phyloP scores from a whole-genome alignment of 2,329 filamentous ascomycete species.

The Rhynchosporium graminicola region DNA sequence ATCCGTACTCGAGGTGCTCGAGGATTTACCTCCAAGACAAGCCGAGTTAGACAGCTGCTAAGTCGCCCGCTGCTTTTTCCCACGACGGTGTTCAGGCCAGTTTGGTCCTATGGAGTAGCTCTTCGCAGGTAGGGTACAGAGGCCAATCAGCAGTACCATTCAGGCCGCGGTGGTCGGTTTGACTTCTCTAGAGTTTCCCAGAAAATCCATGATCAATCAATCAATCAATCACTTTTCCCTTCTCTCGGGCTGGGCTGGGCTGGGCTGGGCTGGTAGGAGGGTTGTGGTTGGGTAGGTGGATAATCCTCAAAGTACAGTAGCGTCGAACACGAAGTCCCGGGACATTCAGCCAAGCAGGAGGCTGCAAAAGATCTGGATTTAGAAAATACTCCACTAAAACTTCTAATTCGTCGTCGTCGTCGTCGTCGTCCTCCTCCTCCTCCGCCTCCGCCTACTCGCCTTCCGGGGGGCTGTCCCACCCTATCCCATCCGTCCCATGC shows the following conservation, averaged over 20 bases:
- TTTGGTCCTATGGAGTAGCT: background rate
- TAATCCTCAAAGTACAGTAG: slow-evolving; percentile 15
- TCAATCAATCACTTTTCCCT: background rate
- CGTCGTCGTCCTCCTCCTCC: background rate
- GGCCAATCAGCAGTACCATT: slow-evolving; percentile 13
- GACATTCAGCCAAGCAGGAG: slow-evolving; percentile 13
- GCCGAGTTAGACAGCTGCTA: too few relatives aligned
- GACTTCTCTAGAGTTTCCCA: slow-evolving; percentile 1
- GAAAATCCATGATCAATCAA: slow-evolving; percentile 1
- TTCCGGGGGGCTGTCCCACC: background rate
- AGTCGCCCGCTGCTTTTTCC: too few relatives aligned
- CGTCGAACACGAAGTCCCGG: slow-evolving; percentile 29
- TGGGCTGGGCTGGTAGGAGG: too few relatives aligned
- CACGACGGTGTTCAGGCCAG: background rate
- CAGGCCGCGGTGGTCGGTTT: background rate
- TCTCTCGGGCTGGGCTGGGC: background rate
- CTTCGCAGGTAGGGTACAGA: background rate
- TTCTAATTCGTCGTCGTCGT: background rate
- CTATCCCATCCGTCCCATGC: slow-evolving; percentile 31
- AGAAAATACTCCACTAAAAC: slow-evolving; percentile 16
- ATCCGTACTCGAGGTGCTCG: too few relatives aligned
- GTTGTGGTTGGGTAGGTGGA: background rate
- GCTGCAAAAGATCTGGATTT: slow-evolving; percentile 21
- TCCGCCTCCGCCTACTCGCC: slow-evolving; percentile 8
- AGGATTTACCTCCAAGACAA: too few relatives aligned